phyloP scores from a whole-genome alignment of 805 yeast species.

The Yamadazyma nakazawae region DNA sequence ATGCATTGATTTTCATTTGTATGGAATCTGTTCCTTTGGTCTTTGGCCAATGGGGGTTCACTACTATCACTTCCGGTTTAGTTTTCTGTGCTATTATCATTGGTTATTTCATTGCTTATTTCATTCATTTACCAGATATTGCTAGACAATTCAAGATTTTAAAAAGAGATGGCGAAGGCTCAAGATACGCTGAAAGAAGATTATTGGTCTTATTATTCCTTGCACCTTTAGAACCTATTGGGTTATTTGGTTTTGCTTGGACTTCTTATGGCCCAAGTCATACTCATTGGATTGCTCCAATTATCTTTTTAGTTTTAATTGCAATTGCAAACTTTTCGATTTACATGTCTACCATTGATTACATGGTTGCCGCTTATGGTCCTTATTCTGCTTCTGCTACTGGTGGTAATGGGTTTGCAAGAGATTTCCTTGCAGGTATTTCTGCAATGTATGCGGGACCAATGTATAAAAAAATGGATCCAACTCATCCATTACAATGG shows the following conservation, averaged over 20 bases:
- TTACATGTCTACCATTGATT: slow-evolving; percentile 44
- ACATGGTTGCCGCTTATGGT: slow-evolving; percentile 42
- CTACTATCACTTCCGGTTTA: slow-evolving; percentile 25
- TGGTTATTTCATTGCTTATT: slow-evolving; percentile 35
- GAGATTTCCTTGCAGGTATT: slow-evolving; percentile 41
- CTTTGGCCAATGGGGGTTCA: slow-evolving; percentile 34
- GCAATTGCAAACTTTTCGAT: slow-evolving; percentile 40
- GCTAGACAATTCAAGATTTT: slow-evolving; percentile 25
- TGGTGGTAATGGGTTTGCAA: slow-evolving; percentile 42
- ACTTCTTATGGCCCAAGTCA: slow-evolving; percentile 36
- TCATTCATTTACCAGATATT: slow-evolving; percentile 31
- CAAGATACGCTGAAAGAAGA: slow-evolving; percentile 26
- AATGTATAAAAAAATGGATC: slow-evolving; percentile 31
- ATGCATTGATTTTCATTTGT: slow-evolving; percentile 39
- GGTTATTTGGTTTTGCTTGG: slow-evolving; percentile 42
- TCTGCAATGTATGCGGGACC: slow-evolving; percentile 38
- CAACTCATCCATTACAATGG: slow-evolving; percentile 31
- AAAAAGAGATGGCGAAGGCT: slow-evolving; percentile 21
- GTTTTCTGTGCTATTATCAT: slow-evolving; percentile 31
- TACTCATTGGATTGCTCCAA: slow-evolving; percentile 41
- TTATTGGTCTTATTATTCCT: slow-evolving; percentile 32
- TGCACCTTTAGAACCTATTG: slow-evolving; percentile 38
- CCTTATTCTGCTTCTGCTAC: slow-evolving; percentile 44
- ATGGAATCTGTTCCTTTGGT: slow-evolving; percentile 35
- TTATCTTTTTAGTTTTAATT: slow-evolving; percentile 33